Evolutionary conservation across 345 rosid genomes (phyloP).

Genomic region (Ceriops zippeliana): DNA sequence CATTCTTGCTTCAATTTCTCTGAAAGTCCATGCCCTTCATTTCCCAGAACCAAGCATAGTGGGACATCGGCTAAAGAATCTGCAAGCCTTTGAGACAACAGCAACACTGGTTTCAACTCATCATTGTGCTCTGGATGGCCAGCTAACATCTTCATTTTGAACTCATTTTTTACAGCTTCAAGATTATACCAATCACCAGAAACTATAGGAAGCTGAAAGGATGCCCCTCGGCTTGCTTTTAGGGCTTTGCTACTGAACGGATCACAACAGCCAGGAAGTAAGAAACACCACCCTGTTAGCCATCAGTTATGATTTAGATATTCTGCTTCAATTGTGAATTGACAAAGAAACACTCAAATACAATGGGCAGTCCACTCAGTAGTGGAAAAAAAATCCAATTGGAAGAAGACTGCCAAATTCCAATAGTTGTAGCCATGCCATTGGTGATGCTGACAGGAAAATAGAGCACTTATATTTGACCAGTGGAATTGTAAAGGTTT

Average conservation of each 20-base stretch:
- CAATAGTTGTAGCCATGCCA: neutral
- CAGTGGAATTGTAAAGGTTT: neutral
- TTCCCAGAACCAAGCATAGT: slow-evolving; percentile 63
- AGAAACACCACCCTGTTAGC: slow-evolving; percentile 66
- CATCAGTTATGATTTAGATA: neutral
- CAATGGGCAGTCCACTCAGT: neutral
- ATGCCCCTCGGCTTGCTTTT: slow-evolving; percentile 89
- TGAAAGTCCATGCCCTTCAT: slow-evolving; percentile 83
- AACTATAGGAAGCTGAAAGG: slow-evolving; percentile 78
- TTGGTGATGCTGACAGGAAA: neutral
- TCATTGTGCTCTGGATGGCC: slow-evolving; percentile 66
- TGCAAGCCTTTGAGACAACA: slow-evolving; percentile 44
- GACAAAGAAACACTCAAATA: neutral
- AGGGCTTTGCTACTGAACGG: slow-evolving; percentile 87
- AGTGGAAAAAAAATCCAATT: neutral
- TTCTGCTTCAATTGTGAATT: neutral
- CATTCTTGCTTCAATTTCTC: slow-evolving; percentile 49
- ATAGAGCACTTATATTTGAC: neutral
- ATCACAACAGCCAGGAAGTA: slow-evolving; percentile 96
- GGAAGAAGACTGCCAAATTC: neutral
- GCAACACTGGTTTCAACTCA: slow-evolving; percentile 35
- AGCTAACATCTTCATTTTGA: slow-evolving; percentile 72
- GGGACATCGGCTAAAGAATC: slow-evolving; percentile 45
- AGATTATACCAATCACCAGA: slow-evolving; percentile 77
- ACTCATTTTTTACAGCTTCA: slow-evolving; percentile 41